Conservation (phyloP, 2,329 filamentous ascomycete species). For the Cryphonectria japonica region DNA sequence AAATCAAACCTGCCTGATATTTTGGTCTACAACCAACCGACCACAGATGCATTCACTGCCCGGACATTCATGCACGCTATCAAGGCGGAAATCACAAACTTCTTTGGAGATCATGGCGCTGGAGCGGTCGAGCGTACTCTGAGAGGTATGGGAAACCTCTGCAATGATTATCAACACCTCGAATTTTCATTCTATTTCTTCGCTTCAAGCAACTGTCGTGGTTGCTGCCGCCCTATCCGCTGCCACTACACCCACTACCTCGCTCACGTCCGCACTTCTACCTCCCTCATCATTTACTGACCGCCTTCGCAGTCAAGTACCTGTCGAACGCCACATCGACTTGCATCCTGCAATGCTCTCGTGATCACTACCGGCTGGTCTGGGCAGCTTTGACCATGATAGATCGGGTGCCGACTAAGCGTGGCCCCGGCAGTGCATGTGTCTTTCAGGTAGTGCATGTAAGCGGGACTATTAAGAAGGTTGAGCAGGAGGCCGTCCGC, state of each 20-base stretch:
- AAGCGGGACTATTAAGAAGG: conserved; percentile 90
- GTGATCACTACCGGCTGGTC: conserved; percentile 81
- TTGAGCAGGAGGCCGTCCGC: conserved; percentile 85
- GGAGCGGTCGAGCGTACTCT: conserved; percentile 73
- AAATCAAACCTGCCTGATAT: conserved; percentile 57
- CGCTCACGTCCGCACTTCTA: background rate
- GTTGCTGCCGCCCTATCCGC: background rate
- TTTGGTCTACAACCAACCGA: conserved; percentile 79
- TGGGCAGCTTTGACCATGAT: conserved; percentile 90
- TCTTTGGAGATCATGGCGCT: conserved; percentile 89
- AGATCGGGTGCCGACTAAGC: conserved; percentile 65
- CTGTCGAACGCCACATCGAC: conserved; percentile 90
- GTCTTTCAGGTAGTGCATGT: conserved; percentile 85
- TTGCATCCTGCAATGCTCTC: conserved; percentile 83
- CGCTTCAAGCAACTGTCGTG: background rate
- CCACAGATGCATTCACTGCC: conserved; percentile 69
- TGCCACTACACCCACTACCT: background rate
- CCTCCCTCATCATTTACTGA: conserved; percentile 32
- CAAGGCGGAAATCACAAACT: conserved; percentile 67
- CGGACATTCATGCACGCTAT: conserved; percentile 70
- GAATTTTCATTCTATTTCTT: background rate
- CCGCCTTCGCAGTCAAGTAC: conserved; percentile 74
- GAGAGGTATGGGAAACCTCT: conserved; percentile 56
- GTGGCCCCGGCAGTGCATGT: conserved; percentile 60
- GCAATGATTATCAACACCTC: background rate